A percentile compares a stretch with the other conserved stretches of the same genome.
Evolutionary conservation across 495 filamentous ascomycete genomes (phyloP).

Genomic region (Aspergillus homomorphus): DNA sequence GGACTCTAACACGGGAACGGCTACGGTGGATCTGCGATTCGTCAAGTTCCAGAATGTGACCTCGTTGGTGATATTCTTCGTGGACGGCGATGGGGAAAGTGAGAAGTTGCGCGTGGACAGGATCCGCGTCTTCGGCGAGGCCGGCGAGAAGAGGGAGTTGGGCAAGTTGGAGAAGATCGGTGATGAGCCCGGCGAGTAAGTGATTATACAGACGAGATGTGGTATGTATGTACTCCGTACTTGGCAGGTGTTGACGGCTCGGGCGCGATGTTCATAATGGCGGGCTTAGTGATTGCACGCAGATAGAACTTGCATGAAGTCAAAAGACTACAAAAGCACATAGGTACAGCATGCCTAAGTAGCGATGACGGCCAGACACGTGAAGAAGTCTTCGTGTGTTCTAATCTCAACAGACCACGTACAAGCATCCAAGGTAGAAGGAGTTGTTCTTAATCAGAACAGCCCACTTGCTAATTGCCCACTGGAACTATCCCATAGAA

Average conservation of each 20-base stretch:
- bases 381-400: too few species aligned
- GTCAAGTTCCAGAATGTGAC: slow-evolving; percentile 96
- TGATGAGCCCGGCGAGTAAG: slow-evolving; percentile 65
- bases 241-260: not conserved
- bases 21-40: slow-evolving; percentile 77
- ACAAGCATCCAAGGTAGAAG: too few species aligned
- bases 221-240: not conserved
- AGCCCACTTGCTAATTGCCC: too few species aligned
- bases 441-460: too few species aligned
- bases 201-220: not conserved
- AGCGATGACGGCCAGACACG: too few species aligned
- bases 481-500: too few species aligned
- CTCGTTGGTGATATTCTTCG: slow-evolving; percentile 83
- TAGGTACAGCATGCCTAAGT: too few species aligned
- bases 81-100: slow-evolving; percentile 78
- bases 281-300: not conserved
- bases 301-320: not conserved
- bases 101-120: slow-evolving; percentile 88
- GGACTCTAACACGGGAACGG: slow-evolving; percentile 81
- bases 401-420: too few species aligned
- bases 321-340: not conserved
- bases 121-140: slow-evolving; percentile 81
- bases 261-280: not conserved
- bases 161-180: slow-evolving; percentile 96
- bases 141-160: slow-evolving; percentile 87